phyloP scores from a whole-genome alignment of 768 basidiomycete species.

The Lyophyllum atratum region DNA sequence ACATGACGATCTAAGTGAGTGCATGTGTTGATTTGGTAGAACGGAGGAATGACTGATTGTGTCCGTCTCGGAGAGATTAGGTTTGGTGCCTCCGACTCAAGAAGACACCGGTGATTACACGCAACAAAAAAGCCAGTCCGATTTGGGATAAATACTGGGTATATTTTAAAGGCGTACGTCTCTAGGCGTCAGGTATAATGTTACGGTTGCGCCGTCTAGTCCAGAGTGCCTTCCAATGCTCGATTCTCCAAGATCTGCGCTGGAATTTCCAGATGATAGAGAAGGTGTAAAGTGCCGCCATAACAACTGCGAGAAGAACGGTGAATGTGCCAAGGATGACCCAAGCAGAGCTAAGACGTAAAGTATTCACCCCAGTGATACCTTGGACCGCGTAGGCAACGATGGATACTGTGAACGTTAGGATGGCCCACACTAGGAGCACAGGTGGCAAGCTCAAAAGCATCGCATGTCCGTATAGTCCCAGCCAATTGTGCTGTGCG shows the following conservation, averaged over 20 bases:
- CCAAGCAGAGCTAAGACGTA: conserved; percentile 38
- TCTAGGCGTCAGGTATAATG: not conserved
- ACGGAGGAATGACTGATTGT: too few relatives aligned
- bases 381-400: conserved; percentile 46
- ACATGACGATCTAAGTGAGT: too few relatives aligned
- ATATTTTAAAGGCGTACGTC: not conserved
- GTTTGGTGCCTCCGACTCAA: too few relatives aligned
- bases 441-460: conserved; percentile 54
- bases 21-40: too few relatives aligned
- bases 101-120: too few relatives aligned
- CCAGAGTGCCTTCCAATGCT: conserved; percentile 18
- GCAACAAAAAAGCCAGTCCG: too few relatives aligned
- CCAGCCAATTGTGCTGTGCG: conserved; percentile 43
- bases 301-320: conserved; percentile 37
- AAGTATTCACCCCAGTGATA: conserved; percentile 20
- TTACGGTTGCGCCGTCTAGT: conserved; percentile 3
- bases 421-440: conserved; percentile 56
- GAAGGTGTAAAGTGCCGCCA: conserved; percentile 47
- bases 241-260: conserved; percentile 23
- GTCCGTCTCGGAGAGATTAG: too few relatives aligned
- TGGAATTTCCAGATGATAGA: conserved; percentile 51
- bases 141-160: not conserved
- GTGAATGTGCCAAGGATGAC: conserved; percentile 41
- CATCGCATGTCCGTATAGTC: conserved; percentile 51
- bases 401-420: conserved; percentile 47